Base-by-base conservation (phyloP, 805 yeast genomes). In the Blastobotrys peoriensis region DNA sequence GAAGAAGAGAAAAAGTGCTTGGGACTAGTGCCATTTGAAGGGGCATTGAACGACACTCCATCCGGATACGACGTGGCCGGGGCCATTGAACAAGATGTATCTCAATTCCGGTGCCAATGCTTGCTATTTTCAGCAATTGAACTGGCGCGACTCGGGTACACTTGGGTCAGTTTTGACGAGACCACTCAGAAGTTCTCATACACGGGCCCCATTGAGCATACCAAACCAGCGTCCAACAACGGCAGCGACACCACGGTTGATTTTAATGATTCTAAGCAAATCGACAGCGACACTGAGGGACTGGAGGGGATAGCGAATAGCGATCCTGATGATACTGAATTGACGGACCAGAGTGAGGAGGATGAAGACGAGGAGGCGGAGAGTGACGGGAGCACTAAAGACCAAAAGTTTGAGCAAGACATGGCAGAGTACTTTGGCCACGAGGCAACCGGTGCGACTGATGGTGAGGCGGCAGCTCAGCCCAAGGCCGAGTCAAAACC, bases 1-100 rank as follows among this genome's bases (percentile, higher is more conserved):
- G 47, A 48, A 22, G 54, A 51, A 21, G 54, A 49, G 41, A 36
- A 28, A 15, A 40, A 46, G 33, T 37, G 50, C 33, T 37, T 51
- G 34, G 50, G 50, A 6, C 15, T 48, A 2, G 38, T 40, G n/a
- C 40, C 46, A 10, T 19, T 47, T 17, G 16, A 38, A 15, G 46
- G 45, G 4, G 49, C 45, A 4, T 34, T 50, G 13, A 42, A 41
- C 16, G 54, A 50, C 19, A 42, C 45, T 21, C 54, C 54, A 3
- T 34, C 43, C 17, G 52, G 52, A 3, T 16, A 43, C 16, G 25
- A 19, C 15, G 13, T 18, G 33, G 28, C n/a, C 4, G 27, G 9
- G 4, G 33, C 22, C 2, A 21, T 20, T 5, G 23, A 28, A 16
- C 20, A 38, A 33, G 36, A 41, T 3, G 36, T 22, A 6, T 21